A percentile compares a stretch with the other conserved stretches of the same genome.
Conservation (phyloP, 2,329 filamentous ascomycete genomes). For the Cercospora sp. region DNA sequence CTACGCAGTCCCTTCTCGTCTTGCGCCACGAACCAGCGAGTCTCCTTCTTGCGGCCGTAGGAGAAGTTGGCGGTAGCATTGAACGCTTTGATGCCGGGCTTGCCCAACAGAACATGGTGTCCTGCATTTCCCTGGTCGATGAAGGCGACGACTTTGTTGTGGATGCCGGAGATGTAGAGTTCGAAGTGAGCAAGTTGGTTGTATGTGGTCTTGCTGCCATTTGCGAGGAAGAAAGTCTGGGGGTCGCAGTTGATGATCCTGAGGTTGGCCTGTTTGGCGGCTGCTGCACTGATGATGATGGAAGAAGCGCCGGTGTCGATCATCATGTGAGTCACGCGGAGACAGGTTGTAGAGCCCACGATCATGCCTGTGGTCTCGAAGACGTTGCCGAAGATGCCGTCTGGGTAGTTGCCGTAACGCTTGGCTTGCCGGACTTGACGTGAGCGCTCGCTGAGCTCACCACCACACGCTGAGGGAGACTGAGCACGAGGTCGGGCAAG, state of each 20-base stretch:
- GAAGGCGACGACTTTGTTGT: constrained; percentile 8
- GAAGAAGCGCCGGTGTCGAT: constrained; percentile 15
- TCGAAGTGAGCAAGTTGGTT: constrained; percentile 5
- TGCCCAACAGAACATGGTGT: constrained; percentile 8
- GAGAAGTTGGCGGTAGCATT: constrained; percentile 5
- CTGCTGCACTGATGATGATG: constrained; percentile 11
- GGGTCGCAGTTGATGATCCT: not conserved
- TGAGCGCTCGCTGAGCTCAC: not conserved
- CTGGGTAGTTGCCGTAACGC: not conserved
- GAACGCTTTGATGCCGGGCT: not conserved
- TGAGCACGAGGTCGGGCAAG: not conserved
- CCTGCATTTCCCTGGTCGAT: constrained; percentile 1
- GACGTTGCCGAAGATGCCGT: not conserved
- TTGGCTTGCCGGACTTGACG: not conserved
- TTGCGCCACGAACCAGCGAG: constrained; percentile 8
- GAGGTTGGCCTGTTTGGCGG: not conserved
- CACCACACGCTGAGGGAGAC: not conserved
- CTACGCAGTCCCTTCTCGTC: not conserved
- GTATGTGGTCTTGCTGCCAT: not conserved
- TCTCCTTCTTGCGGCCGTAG: constrained; percentile 12
- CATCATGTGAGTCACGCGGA: constrained; percentile 13
- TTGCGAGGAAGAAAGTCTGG: not conserved
- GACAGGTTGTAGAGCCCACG: not conserved
- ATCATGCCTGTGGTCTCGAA: constrained; percentile 17
- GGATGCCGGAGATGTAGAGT: constrained; percentile 17